Percentiles rank a stretch among this genome's conserved stretches.
Evolutionary conservation across 805 yeast genomes (phyloP).

Genomic region (Yarrowia deformans): DNA sequence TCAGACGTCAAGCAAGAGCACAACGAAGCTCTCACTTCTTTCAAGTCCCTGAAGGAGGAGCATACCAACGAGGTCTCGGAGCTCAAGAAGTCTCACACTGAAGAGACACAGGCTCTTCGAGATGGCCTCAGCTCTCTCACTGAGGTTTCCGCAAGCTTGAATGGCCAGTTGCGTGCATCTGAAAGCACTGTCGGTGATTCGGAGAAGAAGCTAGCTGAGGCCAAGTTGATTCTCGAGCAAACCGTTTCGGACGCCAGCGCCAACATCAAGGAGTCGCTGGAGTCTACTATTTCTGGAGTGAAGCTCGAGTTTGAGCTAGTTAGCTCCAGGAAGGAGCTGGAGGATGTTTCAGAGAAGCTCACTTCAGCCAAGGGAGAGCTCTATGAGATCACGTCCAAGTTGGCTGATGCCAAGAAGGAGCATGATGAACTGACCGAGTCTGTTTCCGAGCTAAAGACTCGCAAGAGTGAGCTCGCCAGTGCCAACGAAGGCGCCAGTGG

Average conservation of each 20-base stretch:
- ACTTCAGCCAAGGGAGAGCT: constrained; percentile 12
- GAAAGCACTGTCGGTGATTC: not conserved
- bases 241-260: constrained; percentile 2
- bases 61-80: not conserved
- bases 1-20: constrained; percentile 5
- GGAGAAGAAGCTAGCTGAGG: constrained; percentile 6
- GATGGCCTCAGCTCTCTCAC: not conserved
- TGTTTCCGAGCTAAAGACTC: not conserved
- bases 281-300: constrained; percentile 7
- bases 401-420: constrained; percentile 4
- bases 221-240: constrained; percentile 1
- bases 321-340: constrained; percentile 3
- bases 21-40: not conserved
- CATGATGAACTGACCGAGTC: constrained; percentile 1
- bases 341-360: not conserved
- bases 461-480: not conserved
- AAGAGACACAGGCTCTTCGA: constrained; percentile 18
- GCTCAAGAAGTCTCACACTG: not conserved
- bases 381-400: not conserved
- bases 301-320: constrained; percentile 4
- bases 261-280: not conserved
- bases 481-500: constrained; percentile 26
- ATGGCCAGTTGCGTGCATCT: not conserved
- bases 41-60: constrained; percentile 8
- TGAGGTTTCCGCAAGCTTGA: not conserved